A percentile compares a stretch with the other conserved stretches of the same genome.
phyloP scores from a whole-genome alignment of 2,329 filamentous ascomycete species.

The Aureobasidium leucospermi region DNA sequence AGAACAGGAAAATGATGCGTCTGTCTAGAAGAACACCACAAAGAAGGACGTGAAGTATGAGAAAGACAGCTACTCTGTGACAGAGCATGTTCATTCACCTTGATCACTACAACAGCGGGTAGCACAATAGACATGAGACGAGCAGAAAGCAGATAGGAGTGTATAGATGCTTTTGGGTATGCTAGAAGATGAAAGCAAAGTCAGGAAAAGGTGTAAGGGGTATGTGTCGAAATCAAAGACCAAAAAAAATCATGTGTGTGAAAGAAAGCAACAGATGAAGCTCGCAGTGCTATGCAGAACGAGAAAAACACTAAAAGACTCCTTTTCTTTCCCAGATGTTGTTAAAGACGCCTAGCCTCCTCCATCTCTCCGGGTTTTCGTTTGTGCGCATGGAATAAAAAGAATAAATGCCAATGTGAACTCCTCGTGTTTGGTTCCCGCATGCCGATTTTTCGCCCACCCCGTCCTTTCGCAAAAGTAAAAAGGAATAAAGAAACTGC shows the following conservation, averaged over 20 bases:
- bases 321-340: neutral
- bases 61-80: no score
- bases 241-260: neutral
- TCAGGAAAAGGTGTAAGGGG: neutral
- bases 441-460: neutral
- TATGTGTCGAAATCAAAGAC: neutral
- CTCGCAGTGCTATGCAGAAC: slow-evolving; percentile 11
- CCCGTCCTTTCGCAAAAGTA: slow-evolving; percentile 9
- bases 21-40: no score
- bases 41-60: no score
- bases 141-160: no score
- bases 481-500: neutral
- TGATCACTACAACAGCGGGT: no score
- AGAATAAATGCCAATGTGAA: neutral
- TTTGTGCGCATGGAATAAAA: neutral
- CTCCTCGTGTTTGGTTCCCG: neutral
- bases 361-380: neutral
- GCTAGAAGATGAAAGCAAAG: neutral
- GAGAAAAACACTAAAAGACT: neutral
- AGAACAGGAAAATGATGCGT: no score
- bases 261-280: neutral
- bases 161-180: no score
- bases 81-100: no score
- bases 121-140: no score
- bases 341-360: neutral